Percentiles rank a stretch among this genome's conserved stretches.
These are phyloP conservation scores for Kwoniella newhampshirensis DNA, from an alignment of 768 basidiomycete species.

Conservation along the genomic window DNA sequence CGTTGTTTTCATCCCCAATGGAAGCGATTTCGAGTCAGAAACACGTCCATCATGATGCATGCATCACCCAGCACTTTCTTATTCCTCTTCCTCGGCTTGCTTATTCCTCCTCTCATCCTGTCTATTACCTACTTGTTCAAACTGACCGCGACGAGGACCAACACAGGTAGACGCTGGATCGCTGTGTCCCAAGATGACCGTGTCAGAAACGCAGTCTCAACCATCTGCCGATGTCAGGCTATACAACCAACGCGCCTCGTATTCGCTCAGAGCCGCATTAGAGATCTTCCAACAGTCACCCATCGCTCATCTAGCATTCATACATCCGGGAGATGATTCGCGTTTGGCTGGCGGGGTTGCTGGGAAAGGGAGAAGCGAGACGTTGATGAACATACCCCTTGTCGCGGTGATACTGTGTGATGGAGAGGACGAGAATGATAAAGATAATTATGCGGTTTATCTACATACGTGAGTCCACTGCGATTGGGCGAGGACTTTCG, in stretches of 20 bases:
- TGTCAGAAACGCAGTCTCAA: background rate
- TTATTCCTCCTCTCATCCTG: too few species aligned
- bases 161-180: too few species aligned
- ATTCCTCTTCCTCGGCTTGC: too few species aligned
- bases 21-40: too few species aligned
- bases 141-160: too few species aligned
- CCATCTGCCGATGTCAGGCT: slow-evolving; percentile 12
- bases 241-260: slow-evolving; percentile 21
- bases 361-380: slow-evolving; percentile 6
- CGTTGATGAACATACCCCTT: slow-evolving; percentile 27
- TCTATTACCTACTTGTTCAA: too few species aligned
- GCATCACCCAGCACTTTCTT: too few species aligned
- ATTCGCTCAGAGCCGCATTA: slow-evolving; percentile 11
- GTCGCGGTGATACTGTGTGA: slow-evolving; percentile 10
- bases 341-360: background rate
- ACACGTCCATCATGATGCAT: too few species aligned
- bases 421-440: slow-evolving; percentile 20
- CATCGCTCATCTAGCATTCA: slow-evolving; percentile 19
- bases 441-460: slow-evolving; percentile 14
- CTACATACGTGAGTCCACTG: slow-evolving; percentile 21
- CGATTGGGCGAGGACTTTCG: background rate
- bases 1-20: too few species aligned
- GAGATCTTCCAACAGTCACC: slow-evolving; percentile 14
- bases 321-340: slow-evolving; percentile 22
- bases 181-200: too few species aligned